Percentiles rank a stretch among this genome's conserved stretches.
These are phyloP conservation scores for Kuraishia hungarica DNA, from an alignment of 805 yeast species.

Conservation along the genomic window DNA sequence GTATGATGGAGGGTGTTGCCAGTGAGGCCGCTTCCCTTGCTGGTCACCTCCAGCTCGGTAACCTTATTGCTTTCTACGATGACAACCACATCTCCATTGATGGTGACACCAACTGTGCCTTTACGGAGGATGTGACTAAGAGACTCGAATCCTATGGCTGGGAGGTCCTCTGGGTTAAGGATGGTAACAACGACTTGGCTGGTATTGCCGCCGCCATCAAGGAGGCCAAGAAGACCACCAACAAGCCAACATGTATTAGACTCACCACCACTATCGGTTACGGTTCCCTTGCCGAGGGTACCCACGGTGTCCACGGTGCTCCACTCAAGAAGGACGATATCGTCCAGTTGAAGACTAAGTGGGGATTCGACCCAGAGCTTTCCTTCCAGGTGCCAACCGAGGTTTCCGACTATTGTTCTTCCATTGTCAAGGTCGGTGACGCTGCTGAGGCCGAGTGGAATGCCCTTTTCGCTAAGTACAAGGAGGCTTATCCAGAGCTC, in stretches of 20 bases:
- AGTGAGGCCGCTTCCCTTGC: conserved; percentile 93
- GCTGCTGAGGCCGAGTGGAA: conserved; percentile 73
- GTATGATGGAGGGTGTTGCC: conserved; percentile 96
- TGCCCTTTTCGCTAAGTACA: conserved; percentile 49
- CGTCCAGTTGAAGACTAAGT: conserved; percentile 71
- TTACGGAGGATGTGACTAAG: conserved; percentile 83
- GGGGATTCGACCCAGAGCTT: conserved; percentile 85
- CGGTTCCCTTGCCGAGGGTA: conserved; percentile 81
- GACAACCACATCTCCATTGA: conserved; percentile 96
- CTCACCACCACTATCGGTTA: conserved; percentile 88
- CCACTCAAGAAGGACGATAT: conserved; percentile 93
- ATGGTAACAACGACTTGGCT: conserved; percentile 74
- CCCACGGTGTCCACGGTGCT: conserved; percentile 92
- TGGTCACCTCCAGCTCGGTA: conserved; percentile 90
- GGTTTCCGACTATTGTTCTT: conserved; percentile 62
- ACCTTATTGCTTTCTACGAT: conserved; percentile 92
- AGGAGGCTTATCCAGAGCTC: conserved; percentile 61
- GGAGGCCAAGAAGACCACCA: conserved; percentile 69
- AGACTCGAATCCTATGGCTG: conserved; percentile 93
- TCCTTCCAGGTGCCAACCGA: conserved; percentile 74
- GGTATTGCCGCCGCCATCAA: conserved; percentile 65
- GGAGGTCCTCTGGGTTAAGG: conserved; percentile 69
- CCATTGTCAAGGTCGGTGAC: conserved; percentile 54
- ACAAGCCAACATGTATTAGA: conserved; percentile 88
- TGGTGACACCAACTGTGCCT: conserved; percentile 82